Base-by-base conservation (phyloP, 2,329 filamentous ascomycete genomes). In the Gnomoniopsis sp. region DNA sequence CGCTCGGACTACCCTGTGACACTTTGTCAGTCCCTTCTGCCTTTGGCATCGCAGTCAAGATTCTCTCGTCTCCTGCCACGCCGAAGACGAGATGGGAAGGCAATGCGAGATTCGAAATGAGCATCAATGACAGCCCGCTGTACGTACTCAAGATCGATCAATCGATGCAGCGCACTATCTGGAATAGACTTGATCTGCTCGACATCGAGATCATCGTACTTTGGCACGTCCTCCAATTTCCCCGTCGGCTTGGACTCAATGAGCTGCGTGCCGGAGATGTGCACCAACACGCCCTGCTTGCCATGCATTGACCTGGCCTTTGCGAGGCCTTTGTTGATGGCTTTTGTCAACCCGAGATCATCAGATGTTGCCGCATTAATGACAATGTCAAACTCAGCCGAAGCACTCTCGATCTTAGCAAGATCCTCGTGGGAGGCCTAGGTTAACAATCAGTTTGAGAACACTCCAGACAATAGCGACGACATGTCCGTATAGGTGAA, bases 321-420 rank as follows among this genome's bases (percentile, higher is more conserved):
- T n/a, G 22, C 53, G 21, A 49, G 53, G 8, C 53, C 53, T 6
- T 44, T 44, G 34, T 55, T 55, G 22, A 53, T 49, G 17, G 34
- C 49, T 22, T 53, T 49, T 17, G 49, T 49, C 49, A 58, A 44
- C 11, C 49, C 17, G n/a, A 53, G 44, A 11, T 33, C 44, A 4
- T 58, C 50, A 14, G 50, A 58, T 10, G 50, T 44, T 21, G 50
- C 44, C 11, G 50, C 50, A 33, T 49, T 58, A 21, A 58, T 58
- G 23, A 19, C 56, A 41, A 58, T 49, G 22, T 58, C 56, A 11
- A 44, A 34, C 6, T 47, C 15, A 3, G 43, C 33, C 11, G 49
- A 53, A 22, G 56, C 50, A 19, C 34, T n/a, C 23, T 58, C 56
- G 26, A 53, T 58, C 26, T 26, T 34, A 21, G 3, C 43, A 14